These are phyloP conservation scores for Psilocybe mexicana DNA, from an alignment of 1,284 basidiomycete species.

Conservation along the genomic window DNA sequence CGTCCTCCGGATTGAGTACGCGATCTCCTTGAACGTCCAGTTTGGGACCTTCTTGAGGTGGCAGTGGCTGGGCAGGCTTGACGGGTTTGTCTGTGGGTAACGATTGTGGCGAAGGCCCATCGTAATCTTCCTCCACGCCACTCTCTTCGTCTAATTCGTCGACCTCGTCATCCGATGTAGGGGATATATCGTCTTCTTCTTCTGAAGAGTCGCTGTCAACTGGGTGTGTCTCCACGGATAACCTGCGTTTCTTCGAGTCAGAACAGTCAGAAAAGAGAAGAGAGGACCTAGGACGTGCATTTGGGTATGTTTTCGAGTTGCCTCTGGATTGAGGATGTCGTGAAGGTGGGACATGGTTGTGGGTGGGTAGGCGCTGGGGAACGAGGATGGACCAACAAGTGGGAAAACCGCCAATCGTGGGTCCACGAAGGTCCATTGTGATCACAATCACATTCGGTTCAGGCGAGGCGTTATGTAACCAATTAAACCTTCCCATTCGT, in stretches of 20 bases:
- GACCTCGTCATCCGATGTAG: slow-evolving; percentile 24
- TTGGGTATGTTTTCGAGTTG: slow-evolving; percentile 32
- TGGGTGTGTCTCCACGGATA: slow-evolving; percentile 17
- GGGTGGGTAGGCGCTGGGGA: slow-evolving; percentile 24
- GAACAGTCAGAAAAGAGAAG: background rate
- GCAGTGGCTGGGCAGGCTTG: background rate
- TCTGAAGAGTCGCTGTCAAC: slow-evolving; percentile 21
- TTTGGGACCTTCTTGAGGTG: slow-evolving; percentile 6
- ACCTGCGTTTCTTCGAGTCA: slow-evolving; percentile 16
- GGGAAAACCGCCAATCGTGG: slow-evolving; percentile 29
- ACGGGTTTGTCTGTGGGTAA: background rate
- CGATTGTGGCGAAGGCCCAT: slow-evolving; percentile 13
- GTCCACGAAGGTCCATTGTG: slow-evolving; percentile 31
- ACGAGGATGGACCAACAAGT: slow-evolving; percentile 23
- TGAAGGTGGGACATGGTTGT: slow-evolving; percentile 51
- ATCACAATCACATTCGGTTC: slow-evolving; percentile 25
- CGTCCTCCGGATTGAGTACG: slow-evolving; percentile 6
- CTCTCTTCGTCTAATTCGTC: slow-evolving; percentile 27
- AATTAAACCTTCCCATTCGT: slow-evolving; percentile 18
- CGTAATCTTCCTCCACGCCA: slow-evolving; percentile 21
- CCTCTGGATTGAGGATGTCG: slow-evolving; percentile 56
- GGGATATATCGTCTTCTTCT: slow-evolving; percentile 24
- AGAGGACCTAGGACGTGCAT: slow-evolving; percentile 36
- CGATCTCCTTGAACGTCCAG: slow-evolving; percentile 8
- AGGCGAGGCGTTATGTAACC: slow-evolving; percentile 26